These are phyloP conservation scores for Rhodotorula babjevae DNA, from an alignment of 768 basidiomycete species.

Conservation along the genomic window DNA sequence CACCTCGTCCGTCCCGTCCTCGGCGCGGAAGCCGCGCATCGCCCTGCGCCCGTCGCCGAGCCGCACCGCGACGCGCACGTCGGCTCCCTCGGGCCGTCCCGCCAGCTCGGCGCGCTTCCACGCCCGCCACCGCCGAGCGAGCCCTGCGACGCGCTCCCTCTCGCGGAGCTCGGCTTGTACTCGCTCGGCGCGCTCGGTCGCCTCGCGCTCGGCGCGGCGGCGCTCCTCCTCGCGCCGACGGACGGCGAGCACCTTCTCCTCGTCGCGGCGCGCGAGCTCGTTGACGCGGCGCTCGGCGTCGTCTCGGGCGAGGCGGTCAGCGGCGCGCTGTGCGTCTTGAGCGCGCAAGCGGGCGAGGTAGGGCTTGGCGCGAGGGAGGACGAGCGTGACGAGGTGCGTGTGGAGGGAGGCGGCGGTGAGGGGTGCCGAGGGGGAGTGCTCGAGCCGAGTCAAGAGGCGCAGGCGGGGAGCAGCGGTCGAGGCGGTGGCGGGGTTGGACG, in stretches of 20 bases:
- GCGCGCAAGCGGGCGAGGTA: slow-evolving; percentile 64
- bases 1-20: slow-evolving; percentile 58
- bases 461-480: slow-evolving; percentile 53
- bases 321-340: slow-evolving; percentile 47
- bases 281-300: slow-evolving; percentile 70
- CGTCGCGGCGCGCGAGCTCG: slow-evolving; percentile 62
- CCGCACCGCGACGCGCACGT: slow-evolving; percentile 57
- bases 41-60: slow-evolving; percentile 56
- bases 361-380: slow-evolving; percentile 74
- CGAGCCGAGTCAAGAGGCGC: slow-evolving; percentile 79
- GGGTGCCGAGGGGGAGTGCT: slow-evolving; percentile 57
- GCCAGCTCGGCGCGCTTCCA: slow-evolving; percentile 57
- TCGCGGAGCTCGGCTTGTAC: slow-evolving; percentile 44
- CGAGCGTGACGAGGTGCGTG: slow-evolving; percentile 62
- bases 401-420: slow-evolving; percentile 58
- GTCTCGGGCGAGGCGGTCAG: slow-evolving; percentile 63
- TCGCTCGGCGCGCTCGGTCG: slow-evolving; percentile 14
- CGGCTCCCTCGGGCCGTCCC: slow-evolving; percentile 46
- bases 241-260: slow-evolving; percentile 60
- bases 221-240: slow-evolving; percentile 53
- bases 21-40: slow-evolving; percentile 56
- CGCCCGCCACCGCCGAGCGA: slow-evolving; percentile 53
- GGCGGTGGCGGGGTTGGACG: slow-evolving; percentile 40
- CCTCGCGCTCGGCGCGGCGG: slow-evolving; percentile 44
- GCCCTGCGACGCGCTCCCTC: slow-evolving; percentile 43